phyloP scores from a whole-genome alignment of 75 land plant species.

The Larix kaempferi region DNA sequence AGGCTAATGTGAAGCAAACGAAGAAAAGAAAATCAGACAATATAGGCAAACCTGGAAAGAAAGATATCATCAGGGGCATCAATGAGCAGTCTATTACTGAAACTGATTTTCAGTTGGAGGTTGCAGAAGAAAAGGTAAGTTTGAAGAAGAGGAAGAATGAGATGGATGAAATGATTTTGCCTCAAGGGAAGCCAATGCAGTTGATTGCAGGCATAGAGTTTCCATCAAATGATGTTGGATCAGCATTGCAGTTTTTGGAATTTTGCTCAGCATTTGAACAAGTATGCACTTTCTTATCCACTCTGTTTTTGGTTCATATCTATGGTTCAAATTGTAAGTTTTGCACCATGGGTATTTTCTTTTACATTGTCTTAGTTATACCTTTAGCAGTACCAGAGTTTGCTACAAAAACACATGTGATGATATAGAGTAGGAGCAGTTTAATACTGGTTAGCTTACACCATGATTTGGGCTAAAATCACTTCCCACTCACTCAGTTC shows the following conservation, averaged over 20 bases:
- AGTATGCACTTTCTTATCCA: conserved; percentile 22
- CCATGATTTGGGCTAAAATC: not conserved
- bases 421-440: too few species aligned
- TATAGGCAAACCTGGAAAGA: not conserved
- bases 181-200: conserved; percentile 39
- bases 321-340: not conserved
- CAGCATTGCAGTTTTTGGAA: conserved; percentile 82
- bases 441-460: too few species aligned
- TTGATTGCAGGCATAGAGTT: conserved; percentile 64
- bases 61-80: not conserved
- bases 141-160: not conserved
- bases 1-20: not conserved
- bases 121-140: not conserved
- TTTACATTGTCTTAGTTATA: too few species aligned
- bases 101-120: not conserved
- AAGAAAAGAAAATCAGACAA: not conserved
- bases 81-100: not conserved
- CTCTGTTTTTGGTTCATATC: not conserved
- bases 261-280: conserved; percentile 77
- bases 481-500: not conserved
- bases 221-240: conserved; percentile 56
- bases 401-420: too few species aligned
- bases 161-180: conserved; percentile 21
- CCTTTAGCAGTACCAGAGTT: too few species aligned
- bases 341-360: too few species aligned